phyloP scores from a whole-genome alignment of 2,329 filamentous ascomycete species.

The Trichoderma endophyticum region DNA sequence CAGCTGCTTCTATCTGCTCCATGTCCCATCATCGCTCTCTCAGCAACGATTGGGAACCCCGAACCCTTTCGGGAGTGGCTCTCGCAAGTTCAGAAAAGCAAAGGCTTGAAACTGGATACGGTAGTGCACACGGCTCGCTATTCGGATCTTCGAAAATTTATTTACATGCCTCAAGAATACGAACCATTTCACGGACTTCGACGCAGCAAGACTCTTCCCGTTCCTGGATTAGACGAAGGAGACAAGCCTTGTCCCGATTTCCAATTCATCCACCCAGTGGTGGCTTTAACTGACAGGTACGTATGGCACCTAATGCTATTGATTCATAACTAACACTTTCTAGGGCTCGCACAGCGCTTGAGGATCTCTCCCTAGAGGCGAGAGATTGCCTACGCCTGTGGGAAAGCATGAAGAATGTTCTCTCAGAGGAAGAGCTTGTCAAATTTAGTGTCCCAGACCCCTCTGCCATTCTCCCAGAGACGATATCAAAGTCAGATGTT shows the following conservation, averaged over 20 bases:
- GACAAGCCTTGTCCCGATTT: conserved; percentile 41
- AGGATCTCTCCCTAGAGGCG: conserved; percentile 14
- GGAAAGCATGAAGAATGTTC: not conserved
- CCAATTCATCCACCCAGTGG: conserved; percentile 63
- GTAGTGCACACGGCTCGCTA: conserved; percentile 67
- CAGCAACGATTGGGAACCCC: conserved; percentile 76
- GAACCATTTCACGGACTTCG: conserved; percentile 52
- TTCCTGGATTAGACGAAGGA: conserved; percentile 45
- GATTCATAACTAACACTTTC: not conserved
- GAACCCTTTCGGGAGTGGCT: conserved; percentile 69
- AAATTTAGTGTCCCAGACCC: not conserved
- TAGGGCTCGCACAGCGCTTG: conserved; percentile 11
- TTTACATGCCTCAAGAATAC: conserved; percentile 52
- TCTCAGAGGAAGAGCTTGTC: not conserved
- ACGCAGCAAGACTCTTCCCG: conserved; percentile 39
- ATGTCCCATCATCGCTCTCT: conserved; percentile 75
- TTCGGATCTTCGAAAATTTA: conserved; percentile 74
- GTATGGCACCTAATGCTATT: not conserved
- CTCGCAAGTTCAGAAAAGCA: conserved; percentile 57
- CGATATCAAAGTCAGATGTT: conserved; percentile 63
- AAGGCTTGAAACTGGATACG: conserved; percentile 63
- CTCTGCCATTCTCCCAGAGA: conserved; percentile 39
- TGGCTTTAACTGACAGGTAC: conserved; percentile 56
- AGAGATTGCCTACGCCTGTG: conserved; percentile 14
- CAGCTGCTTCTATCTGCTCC: conserved; percentile 70